phyloP scores from a whole-genome alignment of 306 rosid species.

The Prunus davidiana region DNA sequence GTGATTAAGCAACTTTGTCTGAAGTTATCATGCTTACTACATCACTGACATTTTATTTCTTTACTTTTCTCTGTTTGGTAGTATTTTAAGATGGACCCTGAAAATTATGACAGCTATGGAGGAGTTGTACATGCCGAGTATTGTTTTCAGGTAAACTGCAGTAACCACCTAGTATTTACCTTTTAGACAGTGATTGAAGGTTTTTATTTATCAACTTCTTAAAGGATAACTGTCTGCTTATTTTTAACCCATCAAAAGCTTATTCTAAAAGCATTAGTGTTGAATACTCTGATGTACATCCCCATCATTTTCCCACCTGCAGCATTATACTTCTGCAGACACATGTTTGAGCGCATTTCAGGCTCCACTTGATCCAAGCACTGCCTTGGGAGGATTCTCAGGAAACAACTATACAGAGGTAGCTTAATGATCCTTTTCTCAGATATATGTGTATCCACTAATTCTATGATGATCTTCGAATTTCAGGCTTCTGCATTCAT shows the following conservation, averaged over 20 bases:
- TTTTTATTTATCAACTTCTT: not conserved
- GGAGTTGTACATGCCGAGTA: conserved; percentile 93
- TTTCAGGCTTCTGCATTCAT: conserved; percentile 92
- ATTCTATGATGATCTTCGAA: conserved; percentile 26
- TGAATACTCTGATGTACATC: conserved; percentile 23
- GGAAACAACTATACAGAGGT: conserved; percentile 92
- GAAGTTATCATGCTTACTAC: not conserved
- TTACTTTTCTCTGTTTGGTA: conserved; percentile 28
- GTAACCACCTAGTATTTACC: conserved; percentile 12
- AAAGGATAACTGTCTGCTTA: not conserved
- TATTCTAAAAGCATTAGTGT: not conserved
- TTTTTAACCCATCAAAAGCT: not conserved
- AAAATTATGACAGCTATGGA: conserved; percentile 79
- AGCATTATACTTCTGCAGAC: conserved; percentile 86
- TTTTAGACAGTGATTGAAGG: not conserved
- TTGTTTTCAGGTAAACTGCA: conserved; percentile 81
- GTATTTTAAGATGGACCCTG: conserved; percentile 95
- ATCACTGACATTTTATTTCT: conserved; percentile 19
- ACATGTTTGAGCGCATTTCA: conserved; percentile 96
- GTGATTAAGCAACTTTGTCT: not conserved
- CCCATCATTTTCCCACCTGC: conserved; percentile 28
- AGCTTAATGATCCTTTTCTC: conserved; percentile 24
- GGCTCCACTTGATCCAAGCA: conserved; percentile 95
- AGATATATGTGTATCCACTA: conserved; percentile 21
- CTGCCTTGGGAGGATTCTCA: conserved; percentile 87